Conservation (phyloP, 2,329 filamentous ascomycete genomes). For the Dactylellina haptotyla region DNA sequence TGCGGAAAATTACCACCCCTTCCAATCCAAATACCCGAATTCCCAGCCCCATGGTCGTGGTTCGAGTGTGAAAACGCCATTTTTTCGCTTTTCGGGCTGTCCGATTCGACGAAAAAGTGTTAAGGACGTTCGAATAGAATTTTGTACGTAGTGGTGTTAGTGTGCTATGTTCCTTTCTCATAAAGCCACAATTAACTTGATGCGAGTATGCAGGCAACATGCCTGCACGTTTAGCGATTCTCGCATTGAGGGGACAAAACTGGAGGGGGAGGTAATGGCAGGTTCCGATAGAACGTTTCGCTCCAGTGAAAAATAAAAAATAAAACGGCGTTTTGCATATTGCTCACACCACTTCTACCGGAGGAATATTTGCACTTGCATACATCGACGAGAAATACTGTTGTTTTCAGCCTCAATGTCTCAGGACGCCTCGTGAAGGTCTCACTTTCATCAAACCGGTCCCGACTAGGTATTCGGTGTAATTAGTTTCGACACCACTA, state of each 20-base stretch:
- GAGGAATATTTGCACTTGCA: neutral
- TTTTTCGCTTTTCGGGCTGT: slow-evolving; percentile 35
- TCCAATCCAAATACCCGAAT: slow-evolving; percentile 34
- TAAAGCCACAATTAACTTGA: slow-evolving; percentile 2
- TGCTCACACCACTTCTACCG: neutral
- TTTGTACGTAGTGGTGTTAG: neutral
- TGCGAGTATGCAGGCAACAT: neutral
- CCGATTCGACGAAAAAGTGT: slow-evolving; percentile 27
- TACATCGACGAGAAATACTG: too few species aligned
- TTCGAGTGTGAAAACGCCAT: slow-evolving; percentile 35
- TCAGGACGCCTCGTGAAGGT: slow-evolving; percentile 15
- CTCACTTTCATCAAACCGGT: slow-evolving; percentile 25
- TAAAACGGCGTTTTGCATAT: neutral
- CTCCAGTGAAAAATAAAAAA: too few species aligned
- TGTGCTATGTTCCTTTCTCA: slow-evolving; percentile 1
- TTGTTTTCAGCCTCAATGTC: slow-evolving; percentile 36
- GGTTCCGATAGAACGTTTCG: slow-evolving; percentile 16
- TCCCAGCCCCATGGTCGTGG: slow-evolving; percentile 37
- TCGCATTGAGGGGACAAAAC: neutral
- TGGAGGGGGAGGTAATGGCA: neutral
- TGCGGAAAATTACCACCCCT: neutral
- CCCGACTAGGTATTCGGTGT: neutral
- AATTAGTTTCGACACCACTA: too few species aligned
- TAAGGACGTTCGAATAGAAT: neutral
- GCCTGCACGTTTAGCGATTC: neutral